A percentile compares a stretch with the other conserved stretches of the same genome.
Conservation (phyloP, 2,329 filamentous ascomycete genomes). For the Coniella lustricola region DNA sequence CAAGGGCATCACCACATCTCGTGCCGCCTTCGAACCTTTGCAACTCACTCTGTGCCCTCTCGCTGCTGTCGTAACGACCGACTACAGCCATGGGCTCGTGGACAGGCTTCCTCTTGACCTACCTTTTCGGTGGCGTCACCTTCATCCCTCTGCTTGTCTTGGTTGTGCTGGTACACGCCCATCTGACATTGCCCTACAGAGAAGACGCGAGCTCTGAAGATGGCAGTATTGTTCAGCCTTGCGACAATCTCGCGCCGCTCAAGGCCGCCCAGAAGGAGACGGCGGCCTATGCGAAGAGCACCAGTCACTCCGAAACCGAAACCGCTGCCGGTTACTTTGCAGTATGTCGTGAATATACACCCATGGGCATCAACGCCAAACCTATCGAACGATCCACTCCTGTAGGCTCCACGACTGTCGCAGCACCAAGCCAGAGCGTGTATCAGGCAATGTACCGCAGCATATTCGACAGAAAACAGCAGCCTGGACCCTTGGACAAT, state of each 20-base stretch:
- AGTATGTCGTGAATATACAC: slow-evolving; percentile 88
- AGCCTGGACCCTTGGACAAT: slow-evolving; percentile 39
- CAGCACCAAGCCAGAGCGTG: slow-evolving; percentile 80
- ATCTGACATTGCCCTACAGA: slow-evolving; percentile 58
- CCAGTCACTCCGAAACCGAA: slow-evolving; percentile 55
- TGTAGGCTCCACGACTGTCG: slow-evolving; percentile 65
- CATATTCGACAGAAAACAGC: slow-evolving; percentile 76
- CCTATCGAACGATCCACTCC: slow-evolving; percentile 82
- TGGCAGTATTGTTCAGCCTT: slow-evolving; percentile 45
- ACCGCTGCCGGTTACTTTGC: slow-evolving; percentile 89
- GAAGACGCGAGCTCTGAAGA: slow-evolving; percentile 31
- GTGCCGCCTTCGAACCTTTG: slow-evolving; percentile 8
- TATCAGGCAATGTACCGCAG: slow-evolving; percentile 98
- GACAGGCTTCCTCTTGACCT: slow-evolving; percentile 61
- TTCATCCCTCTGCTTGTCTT: slow-evolving; percentile 69
- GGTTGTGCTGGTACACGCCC: slow-evolving; percentile 56
- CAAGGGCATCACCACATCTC: slow-evolving; percentile 1
- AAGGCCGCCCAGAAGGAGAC: slow-evolving; percentile 52
- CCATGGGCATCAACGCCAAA: slow-evolving; percentile 86
- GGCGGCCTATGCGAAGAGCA: slow-evolving; percentile 48
- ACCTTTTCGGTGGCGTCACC: slow-evolving; percentile 80
- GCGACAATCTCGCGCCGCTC: slow-evolving; percentile 59
- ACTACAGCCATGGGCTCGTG: slow-evolving; percentile 39
- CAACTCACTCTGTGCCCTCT: background rate
- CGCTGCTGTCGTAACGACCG: background rate